Evolutionary conservation across 148 eudicot genomes (phyloP), one percentile per base, ranked within the genome.

Genomic region (Persicaria tinctoria): DNA sequence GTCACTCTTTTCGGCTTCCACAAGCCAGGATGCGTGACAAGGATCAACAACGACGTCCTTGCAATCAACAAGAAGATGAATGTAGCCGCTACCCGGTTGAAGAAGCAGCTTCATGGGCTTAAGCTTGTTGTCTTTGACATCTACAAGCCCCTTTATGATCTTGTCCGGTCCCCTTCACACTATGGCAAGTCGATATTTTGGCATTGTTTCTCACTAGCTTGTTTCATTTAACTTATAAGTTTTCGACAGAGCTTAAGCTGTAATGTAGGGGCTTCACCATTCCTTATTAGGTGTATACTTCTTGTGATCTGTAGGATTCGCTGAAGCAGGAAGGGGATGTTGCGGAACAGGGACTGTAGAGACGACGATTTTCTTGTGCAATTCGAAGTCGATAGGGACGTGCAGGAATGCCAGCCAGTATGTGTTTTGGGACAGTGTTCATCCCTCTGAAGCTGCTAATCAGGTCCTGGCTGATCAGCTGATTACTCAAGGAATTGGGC

Each of bases 391-490:
- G 0, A 16, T 71, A 0, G 99, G 99, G 51, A 95, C 99, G 2
- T 95, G 99, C 79, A 81, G 75, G 72, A 95, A 95, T 70, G 97
- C 99, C 5, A 78, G 89, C 6, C 83, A 89, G 73, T 95, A 87
- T 72, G 99, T 95, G 70, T 95, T 95, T 18, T 95, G 99, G 99
- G 98, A 95, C 79, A 87, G 92, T 79, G 96, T 95, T 16, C 98
- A 95, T 85, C 98, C 98, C 13, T 86, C 98, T 71, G 72, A 95
- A 84, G 93, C 98, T 27, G 91, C 98, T 53, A 95, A 95, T 75
- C 89, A 86, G 76, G 78, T 92, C 66, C 88, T 95, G 20, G 89
- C 98, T 0, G 96, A 89, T 78, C 53, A 88, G 50, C 85, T 95
- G 72, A 68, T 92, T 73, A 0, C 32, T 46, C 76, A 82, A 77